Percentiles rank a stretch among this genome's conserved stretches.
These are phyloP conservation scores for Didymella arachidicola DNA, from an alignment of 2,329 filamentous ascomycete genomes.

Conservation along the genomic window DNA sequence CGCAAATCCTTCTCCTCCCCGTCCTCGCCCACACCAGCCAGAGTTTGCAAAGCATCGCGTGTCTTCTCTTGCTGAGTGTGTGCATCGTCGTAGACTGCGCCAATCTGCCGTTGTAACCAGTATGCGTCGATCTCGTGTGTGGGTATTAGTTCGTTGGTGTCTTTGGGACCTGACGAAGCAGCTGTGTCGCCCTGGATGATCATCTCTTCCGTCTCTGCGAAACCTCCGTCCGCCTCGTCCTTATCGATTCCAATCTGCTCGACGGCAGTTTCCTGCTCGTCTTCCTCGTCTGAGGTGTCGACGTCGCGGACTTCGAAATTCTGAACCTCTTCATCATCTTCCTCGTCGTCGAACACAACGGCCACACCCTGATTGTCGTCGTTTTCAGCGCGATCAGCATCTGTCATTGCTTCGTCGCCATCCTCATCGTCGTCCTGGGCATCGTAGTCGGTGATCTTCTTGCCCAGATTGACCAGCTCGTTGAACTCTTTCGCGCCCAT, in stretches of 20 bases:
- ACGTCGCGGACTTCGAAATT: slow-evolving; percentile 86
- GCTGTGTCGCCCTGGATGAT: slow-evolving; percentile 75
- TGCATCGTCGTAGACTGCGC: slow-evolving; percentile 85
- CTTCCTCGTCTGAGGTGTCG: slow-evolving; percentile 80
- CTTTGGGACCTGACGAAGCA: slow-evolving; percentile 49
- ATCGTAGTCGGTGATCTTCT: slow-evolving; percentile 99
- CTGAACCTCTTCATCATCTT: slow-evolving; percentile 77
- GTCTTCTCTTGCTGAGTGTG: slow-evolving; percentile 95
- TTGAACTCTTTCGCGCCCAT: slow-evolving; percentile 93
- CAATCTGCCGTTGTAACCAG: slow-evolving; percentile 94
- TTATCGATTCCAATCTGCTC: slow-evolving; percentile 64
- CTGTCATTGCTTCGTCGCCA: slow-evolving; percentile 71
- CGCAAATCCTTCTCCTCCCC: slow-evolving; percentile 85
- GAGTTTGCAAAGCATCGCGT: slow-evolving; percentile 78
- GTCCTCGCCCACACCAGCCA: slow-evolving; percentile 77
- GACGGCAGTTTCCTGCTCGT: slow-evolving; percentile 68
- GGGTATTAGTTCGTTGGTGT: slow-evolving; percentile 67
- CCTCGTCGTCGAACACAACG: slow-evolving; percentile 93
- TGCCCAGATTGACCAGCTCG: slow-evolving; percentile 92
- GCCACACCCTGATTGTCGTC: slow-evolving; percentile 96
- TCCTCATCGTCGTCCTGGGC: slow-evolving; percentile 90
- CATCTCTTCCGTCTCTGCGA: slow-evolving; percentile 74
- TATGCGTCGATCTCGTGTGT: slow-evolving; percentile 95
- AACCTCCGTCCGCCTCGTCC: slow-evolving; percentile 58
- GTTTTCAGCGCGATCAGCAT: slow-evolving; percentile 69